Base-by-base conservation (phyloP, 805 yeast genomes). In the Myxozyma neglecta region DNA sequence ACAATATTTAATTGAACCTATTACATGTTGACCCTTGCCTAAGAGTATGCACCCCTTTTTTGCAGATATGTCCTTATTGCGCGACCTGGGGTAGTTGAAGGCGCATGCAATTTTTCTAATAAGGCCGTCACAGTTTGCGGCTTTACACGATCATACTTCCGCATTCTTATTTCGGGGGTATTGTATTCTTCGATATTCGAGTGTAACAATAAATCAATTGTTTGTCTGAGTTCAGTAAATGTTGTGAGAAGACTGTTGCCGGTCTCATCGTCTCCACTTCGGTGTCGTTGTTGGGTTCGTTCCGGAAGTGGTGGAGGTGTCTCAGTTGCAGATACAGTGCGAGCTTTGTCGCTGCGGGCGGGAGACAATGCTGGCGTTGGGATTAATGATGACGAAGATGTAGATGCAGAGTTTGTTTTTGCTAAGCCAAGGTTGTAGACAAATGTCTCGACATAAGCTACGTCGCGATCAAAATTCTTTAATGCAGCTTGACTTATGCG, bases 161-260 rank as follows among this genome's bases (percentile, higher is more conserved):
- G 84, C 80, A 80, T 78, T 65, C 90, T 78, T 3, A 77, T 71
- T 10, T 78, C 77, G 10, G 82, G 81, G 64, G 84, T 83, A 67
- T 78, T 81, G 73, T 85, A 90, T 43, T 83, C 88, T 35, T 85
- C 89, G 64, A 83, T 81, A 13, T 88, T 89, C 24, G 82, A 79
- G 16, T 74, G 67, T 66, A 83, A 81, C 66, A 94, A 76, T 61
- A 93, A 75, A 63, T 87, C 86, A 35, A 93, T 84, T 59, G 88
- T 83, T 75, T 93, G 97, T 65, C 91, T 82, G 59, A 92, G 80
- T 69, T 89, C 94, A 6, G 85, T 80, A 67, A 90, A 88, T 51
- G 93, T 88, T 9, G 90, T 84, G 61, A 85, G 85, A 48, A 89
- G 75, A 52, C 75, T 65, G 57, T 60, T 73, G 53, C 71, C 74